Evolutionary conservation across 495 filamentous ascomycete species (phyloP).

Genomic region (Aspergillus cavernicola): DNA sequence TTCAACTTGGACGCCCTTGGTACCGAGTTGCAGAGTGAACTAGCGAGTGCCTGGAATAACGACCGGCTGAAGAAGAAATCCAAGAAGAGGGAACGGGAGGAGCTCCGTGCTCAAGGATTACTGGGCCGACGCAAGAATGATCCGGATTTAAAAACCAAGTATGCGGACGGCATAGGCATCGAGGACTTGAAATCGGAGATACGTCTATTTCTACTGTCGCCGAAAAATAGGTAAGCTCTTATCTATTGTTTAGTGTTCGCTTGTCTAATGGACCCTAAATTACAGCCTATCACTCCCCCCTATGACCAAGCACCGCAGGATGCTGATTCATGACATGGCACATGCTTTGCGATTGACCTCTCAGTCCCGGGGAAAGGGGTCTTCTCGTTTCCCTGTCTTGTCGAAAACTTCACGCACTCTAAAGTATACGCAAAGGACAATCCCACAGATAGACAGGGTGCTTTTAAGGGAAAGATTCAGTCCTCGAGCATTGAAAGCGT

Average conservation of each 20-base stretch:
- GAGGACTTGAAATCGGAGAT: slow-evolving; percentile 72
- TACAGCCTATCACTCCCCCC: slow-evolving; percentile 73
- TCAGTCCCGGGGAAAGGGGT: slow-evolving; percentile 72
- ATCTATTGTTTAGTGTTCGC: background rate
- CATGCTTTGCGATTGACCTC: slow-evolving; percentile 71
- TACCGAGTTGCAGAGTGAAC: slow-evolving; percentile 62
- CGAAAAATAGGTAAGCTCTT: slow-evolving; percentile 56
- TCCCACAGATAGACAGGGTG: slow-evolving; percentile 33
- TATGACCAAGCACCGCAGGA: slow-evolving; percentile 74
- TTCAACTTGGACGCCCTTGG: slow-evolving; percentile 61
- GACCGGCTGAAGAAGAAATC: slow-evolving; percentile 78
- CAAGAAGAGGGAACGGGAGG: slow-evolving; percentile 76
- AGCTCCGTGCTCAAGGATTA: slow-evolving; percentile 71
- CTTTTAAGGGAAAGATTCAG: slow-evolving; percentile 30
- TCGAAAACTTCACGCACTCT: slow-evolving; percentile 66
- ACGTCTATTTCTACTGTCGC: slow-evolving; percentile 61
- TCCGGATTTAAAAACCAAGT: slow-evolving; percentile 66
- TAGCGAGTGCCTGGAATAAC: slow-evolving; percentile 64
- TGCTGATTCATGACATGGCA: slow-evolving; percentile 71
- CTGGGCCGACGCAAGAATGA: slow-evolving; percentile 64
- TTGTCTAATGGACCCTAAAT: background rate
- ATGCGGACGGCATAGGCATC: slow-evolving; percentile 65
- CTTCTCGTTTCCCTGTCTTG: slow-evolving; percentile 70
- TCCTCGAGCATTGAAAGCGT: slow-evolving; percentile 31
- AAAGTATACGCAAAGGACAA: slow-evolving; percentile 44